Evolutionary conservation across 1,139 yeast species (phyloP), one percentile per base, ranked within the genome.

Genomic region (Wickerhamiella pararugosa): DNA sequence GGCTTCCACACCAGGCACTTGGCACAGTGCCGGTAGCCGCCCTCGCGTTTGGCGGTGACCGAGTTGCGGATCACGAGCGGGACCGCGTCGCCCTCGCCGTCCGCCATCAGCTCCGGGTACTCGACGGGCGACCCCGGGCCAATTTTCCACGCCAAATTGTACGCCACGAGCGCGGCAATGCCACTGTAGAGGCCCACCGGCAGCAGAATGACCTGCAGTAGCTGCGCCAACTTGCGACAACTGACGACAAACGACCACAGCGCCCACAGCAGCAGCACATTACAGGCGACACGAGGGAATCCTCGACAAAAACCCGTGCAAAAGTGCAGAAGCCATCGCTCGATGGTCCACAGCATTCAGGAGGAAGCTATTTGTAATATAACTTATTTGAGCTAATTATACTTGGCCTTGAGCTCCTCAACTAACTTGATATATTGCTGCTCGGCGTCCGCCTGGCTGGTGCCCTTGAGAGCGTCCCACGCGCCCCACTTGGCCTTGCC

Each of bases 401-500:
- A 50, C 43, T 49, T 51, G 41, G 31, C 37, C 50, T 50, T 40
- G 29, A 52, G 50, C 47, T 51, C 50, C 56, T 76, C 76, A 49
- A 79, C 95, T 40, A 79, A 66, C 33, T 62, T 80, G 59, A 86
- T 83, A 70, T 84, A 82, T 64, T 83, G 70, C 57, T 72, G 54
- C 69, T 87, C 97, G 49, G 99, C 99, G 29, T 86, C 96, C 53
- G 77, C 94, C 64, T 80, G 82, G 42, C 84, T 64, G 47, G 73
- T 73, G 45, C 97, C 98, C 68, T 83, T 79, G 56, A 79, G 69
- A 54, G 77, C 78, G 57, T 78, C 79, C 98, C 98, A 90, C 11
- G 96, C 73, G 62, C 84, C 87, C 97, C 97, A 90, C 73, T 90
- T 90, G 75, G 82, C 82, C 67, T 90, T 87, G 54, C 90, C 96